Conservation (phyloP, 2,329 filamentous ascomycete genomes). For the Sodiomyces alkalinus region DNA sequence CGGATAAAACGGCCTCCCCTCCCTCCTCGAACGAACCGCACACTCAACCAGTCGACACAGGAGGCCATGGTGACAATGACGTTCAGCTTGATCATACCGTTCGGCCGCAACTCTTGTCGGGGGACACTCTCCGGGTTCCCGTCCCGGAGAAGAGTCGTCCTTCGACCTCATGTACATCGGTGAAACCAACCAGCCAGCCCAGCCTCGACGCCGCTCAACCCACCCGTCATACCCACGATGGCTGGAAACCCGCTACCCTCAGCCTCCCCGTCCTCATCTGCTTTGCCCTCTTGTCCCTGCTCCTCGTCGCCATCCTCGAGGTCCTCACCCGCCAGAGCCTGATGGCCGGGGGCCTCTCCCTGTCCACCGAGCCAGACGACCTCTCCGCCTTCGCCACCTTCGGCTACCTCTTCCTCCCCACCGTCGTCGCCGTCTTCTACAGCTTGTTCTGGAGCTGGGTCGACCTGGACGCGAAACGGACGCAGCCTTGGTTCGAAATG, state of each 20-base stretch:
- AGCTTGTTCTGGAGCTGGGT: slow-evolving; percentile 44
- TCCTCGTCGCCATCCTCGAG: slow-evolving; percentile 28
- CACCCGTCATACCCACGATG: slow-evolving; percentile 1
- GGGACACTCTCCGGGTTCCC: too few species aligned
- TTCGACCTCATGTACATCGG: too few species aligned
- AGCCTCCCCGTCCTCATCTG: slow-evolving; percentile 18
- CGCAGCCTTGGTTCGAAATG: slow-evolving; percentile 46
- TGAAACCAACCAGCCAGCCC: too few species aligned
- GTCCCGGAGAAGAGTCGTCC: too few species aligned
- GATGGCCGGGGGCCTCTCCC: slow-evolving; percentile 22
- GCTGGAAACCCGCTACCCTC: slow-evolving; percentile 24
- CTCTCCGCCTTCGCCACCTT: slow-evolving; percentile 21
- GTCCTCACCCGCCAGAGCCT: slow-evolving; percentile 24
- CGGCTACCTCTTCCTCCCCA: slow-evolving; percentile 36
- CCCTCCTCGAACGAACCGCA: too few species aligned
- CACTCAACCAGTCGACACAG: too few species aligned
- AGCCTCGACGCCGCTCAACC: background rate
- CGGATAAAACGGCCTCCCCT: too few species aligned
- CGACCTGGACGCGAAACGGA: slow-evolving; percentile 40
- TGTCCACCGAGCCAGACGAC: slow-evolving; percentile 10
- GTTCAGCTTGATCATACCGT: too few species aligned
- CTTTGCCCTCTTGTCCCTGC: slow-evolving; percentile 20
- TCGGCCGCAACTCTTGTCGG: too few species aligned
- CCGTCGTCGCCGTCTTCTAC: slow-evolving; percentile 36
- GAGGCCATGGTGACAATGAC: too few species aligned